Percentiles rank a stretch among this genome's conserved stretches.
These are phyloP conservation scores for Quercus glauca DNA, from an alignment of 306 rosid species.

Conservation along the genomic window DNA sequence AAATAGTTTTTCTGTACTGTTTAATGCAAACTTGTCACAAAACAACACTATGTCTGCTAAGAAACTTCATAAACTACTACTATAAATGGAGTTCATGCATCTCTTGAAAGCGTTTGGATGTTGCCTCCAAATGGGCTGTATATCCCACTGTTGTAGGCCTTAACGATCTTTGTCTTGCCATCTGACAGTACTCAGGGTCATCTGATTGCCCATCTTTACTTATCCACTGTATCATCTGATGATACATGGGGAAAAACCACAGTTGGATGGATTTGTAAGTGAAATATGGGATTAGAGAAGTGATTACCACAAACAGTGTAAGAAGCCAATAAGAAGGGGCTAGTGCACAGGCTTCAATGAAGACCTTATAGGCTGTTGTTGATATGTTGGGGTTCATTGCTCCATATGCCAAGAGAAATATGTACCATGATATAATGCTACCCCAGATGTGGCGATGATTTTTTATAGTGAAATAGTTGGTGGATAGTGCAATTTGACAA, in stretches of 20 bases:
- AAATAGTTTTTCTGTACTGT: not conserved
- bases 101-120: constrained; percentile 51
- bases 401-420: constrained; percentile 81
- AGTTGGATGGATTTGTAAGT: constrained; percentile 52
- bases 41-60: too few relatives aligned
- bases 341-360: constrained; percentile 84
- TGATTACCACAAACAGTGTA: constrained; percentile 52
- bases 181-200: constrained; percentile 72
- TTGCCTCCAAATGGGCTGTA: constrained; percentile 81
- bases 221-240: constrained; percentile 91
- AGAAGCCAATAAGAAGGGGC: constrained; percentile 72
- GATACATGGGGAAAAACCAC: constrained; percentile 77
- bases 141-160: constrained; percentile 73
- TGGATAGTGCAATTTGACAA: constrained; percentile 88
- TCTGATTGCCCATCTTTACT: constrained; percentile 56
- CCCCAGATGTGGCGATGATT: constrained; percentile 94
- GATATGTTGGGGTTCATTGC: constrained; percentile 68
- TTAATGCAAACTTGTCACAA: too few relatives aligned
- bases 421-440: constrained; percentile 68
- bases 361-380: constrained; percentile 82
- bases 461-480: constrained; percentile 71
- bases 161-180: constrained; percentile 72
- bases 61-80: too few relatives aligned
- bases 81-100: constrained; percentile 13
- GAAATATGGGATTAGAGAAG: constrained; percentile 72